phyloP scores from a whole-genome alignment of 2,329 filamentous ascomycete genomes.

The Cytospora leucostoma region DNA sequence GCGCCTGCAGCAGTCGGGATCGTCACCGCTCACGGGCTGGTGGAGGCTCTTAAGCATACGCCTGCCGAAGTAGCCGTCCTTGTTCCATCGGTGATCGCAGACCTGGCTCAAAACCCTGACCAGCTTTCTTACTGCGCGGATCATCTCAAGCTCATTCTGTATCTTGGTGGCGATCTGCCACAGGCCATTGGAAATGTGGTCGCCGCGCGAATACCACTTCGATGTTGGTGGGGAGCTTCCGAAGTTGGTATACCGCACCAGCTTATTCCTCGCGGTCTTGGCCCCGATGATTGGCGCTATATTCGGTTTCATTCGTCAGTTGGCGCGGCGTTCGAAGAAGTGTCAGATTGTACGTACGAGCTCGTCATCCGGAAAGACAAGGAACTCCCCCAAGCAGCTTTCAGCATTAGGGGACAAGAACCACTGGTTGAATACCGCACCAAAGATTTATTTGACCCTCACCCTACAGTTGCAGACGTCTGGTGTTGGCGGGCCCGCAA shows the following conservation, averaged over 20 bases:
- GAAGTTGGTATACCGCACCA: slow-evolving; percentile 22
- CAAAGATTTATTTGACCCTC: slow-evolving; percentile 13
- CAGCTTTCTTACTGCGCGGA: slow-evolving; percentile 5
- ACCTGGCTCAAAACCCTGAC: slow-evolving; percentile 31
- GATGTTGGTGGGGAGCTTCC: slow-evolving; percentile 23
- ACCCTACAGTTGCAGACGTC: slow-evolving; percentile 31
- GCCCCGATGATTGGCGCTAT: slow-evolving; percentile 20
- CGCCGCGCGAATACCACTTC: slow-evolving; percentile 2
- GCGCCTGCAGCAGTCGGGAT: slow-evolving; percentile 33
- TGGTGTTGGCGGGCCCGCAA: slow-evolving; percentile 35
- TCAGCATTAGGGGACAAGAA: slow-evolving; percentile 15
- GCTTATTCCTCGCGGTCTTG: slow-evolving; percentile 6
- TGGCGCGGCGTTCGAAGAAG: slow-evolving; percentile 9
- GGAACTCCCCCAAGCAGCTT: background rate
- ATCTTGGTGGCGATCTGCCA: slow-evolving; percentile 17
- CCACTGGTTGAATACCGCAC: slow-evolving; percentile 36
- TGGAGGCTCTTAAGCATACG: slow-evolving; percentile 35
- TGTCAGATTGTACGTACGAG: slow-evolving; percentile 7
- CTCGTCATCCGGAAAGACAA: slow-evolving; percentile 6
- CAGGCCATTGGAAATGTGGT: slow-evolving; percentile 15
- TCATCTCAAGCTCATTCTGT: slow-evolving; percentile 10
- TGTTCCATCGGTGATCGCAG: slow-evolving; percentile 39
- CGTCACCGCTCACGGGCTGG: slow-evolving; percentile 34
- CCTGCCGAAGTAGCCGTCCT: slow-evolving; percentile 37
- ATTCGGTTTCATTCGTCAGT: slow-evolving; percentile 14